Evolutionary conservation across 805 yeast genomes (phyloP).

Genomic region (Myxozyma vanderwaltii): DNA sequence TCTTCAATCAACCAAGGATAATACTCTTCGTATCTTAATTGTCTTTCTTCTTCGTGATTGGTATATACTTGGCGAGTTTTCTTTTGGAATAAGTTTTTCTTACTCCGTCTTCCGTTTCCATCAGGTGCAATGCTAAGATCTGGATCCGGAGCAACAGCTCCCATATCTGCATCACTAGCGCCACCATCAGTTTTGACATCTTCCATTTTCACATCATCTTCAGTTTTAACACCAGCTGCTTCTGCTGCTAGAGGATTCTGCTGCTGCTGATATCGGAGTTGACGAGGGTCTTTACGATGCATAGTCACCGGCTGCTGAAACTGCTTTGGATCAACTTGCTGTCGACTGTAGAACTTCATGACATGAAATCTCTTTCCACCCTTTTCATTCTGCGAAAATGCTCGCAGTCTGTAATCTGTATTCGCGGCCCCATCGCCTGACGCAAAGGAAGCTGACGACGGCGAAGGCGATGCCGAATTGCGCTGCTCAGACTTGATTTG

Average conservation of each 20-base stretch:
- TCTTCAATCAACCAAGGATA: conserved; percentile 99
- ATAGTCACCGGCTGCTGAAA: conserved; percentile 83
- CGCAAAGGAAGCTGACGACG: background rate
- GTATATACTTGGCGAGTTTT: conserved; percentile 83
- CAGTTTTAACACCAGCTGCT: conserved; percentile 23
- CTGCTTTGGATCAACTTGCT: conserved; percentile 66
- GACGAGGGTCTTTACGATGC: conserved; percentile 92
- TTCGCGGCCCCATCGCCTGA: background rate
- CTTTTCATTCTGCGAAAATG: conserved; percentile 71
- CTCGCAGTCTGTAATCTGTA: conserved; percentile 58
- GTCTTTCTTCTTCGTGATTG: conserved; percentile 79
- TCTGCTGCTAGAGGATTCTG: conserved; percentile 37
- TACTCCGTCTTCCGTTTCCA: conserved; percentile 14
- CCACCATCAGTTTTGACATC: conserved; percentile 31
- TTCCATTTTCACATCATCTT: conserved; percentile 23
- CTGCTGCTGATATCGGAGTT: conserved; percentile 77
- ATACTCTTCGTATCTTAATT: conserved; percentile 89
- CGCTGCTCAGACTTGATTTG: conserved; percentile 10
- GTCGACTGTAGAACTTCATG: conserved; percentile 73
- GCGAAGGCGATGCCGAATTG: background rate
- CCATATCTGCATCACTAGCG: conserved; percentile 36
- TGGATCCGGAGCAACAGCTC: conserved; percentile 31
- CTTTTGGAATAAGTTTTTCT: conserved; percentile 59
- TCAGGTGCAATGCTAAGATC: conserved; percentile 23
- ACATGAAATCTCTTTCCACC: conserved; percentile 62